Percentiles rank a stretch among this genome's conserved stretches.
Conservation (phyloP, 177 flowering plant species). For the Telopea speciosissima region DNA sequence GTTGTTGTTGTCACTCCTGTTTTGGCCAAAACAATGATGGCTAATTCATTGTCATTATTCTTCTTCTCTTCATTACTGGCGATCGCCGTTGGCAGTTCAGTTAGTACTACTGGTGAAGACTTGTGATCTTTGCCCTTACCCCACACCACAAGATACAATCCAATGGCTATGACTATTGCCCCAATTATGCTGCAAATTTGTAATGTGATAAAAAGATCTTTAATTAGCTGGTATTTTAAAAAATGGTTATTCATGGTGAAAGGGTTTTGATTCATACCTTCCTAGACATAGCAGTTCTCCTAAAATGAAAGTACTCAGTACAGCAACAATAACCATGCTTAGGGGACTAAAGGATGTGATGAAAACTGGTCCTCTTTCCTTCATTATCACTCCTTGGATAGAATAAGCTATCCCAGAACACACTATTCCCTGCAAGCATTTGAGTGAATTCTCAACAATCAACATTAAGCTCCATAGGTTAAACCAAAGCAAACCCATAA, state of each 20-base stretch:
- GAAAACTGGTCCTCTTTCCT: constrained; percentile 78
- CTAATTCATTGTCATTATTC: no score
- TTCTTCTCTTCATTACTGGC: no score
- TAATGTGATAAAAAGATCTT: no score
- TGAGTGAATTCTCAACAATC: neutral
- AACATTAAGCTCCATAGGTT: neutral
- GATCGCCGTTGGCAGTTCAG: no score
- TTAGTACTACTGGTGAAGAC: neutral
- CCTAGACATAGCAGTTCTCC: constrained; percentile 71
- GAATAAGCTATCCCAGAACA: constrained; percentile 86
- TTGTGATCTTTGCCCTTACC: constrained; percentile 51
- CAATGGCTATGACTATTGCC: constrained; percentile 38
- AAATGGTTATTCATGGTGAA: neutral
- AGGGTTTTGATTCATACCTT: constrained; percentile 38
- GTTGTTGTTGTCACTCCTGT: no score
- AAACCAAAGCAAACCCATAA: neutral
- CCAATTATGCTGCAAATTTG: constrained; percentile 40
- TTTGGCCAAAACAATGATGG: no score
- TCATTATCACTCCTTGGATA: constrained; percentile 67
- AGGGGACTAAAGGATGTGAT: constrained; percentile 82
- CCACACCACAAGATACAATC: constrained; percentile 57
- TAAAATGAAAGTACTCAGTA: constrained; percentile 50
- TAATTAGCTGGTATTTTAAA: neutral
- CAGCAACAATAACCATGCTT: constrained; percentile 68
- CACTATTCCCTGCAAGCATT: constrained; percentile 56